Evolutionary conservation across 2,329 filamentous ascomycete species (phyloP), one percentile per base, ranked within the genome.

Genomic region (Dactylellina drechsleri): DNA sequence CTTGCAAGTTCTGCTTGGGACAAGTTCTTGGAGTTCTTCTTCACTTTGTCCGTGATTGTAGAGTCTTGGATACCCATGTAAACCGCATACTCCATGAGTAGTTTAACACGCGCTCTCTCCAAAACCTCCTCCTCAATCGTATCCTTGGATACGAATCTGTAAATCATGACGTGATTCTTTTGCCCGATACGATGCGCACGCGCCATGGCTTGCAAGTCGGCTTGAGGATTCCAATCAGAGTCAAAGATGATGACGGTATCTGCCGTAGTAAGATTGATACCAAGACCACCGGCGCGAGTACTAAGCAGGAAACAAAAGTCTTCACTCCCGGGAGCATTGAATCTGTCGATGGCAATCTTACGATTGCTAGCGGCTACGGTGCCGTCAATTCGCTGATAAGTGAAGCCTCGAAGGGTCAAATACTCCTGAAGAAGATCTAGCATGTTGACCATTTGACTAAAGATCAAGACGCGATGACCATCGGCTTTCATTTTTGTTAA

Each of bases 371-470:
- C 91, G 40, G 92, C 90, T 78, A 99, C 97, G 1, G 95, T 99
- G 78, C 95, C 95, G 81, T 99, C 95, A 6, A 99, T 87, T 16
- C 95, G 88, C 81, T 99, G 96, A 80, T 95, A 98, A 72, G 95
- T 90, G 82, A 98, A 96, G n/a, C 93, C 93, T 77, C 95, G 91
- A 62, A 95, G 87, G 60, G 92, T 91, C 77, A 98, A 88, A 81
- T 99, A 99, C 80, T 99, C 94, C 53, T 92, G 92, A 0, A 99
- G 86, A 62, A 99, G 95, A 80, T 99, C 93, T 20, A 99, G 87
- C 91, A 99, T 98, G 81, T 92, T 96, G 41, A 99, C 96, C 95
- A 99, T 99, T 81, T 99, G 95, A 81, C 94, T 98, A 85, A 99
- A 99, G 77, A 99, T 98, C 77, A 99, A 84, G 12, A 99, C 96